Base-by-base conservation (phyloP, 768 basidiomycete species). In the Boletus subparvulus region DNA sequence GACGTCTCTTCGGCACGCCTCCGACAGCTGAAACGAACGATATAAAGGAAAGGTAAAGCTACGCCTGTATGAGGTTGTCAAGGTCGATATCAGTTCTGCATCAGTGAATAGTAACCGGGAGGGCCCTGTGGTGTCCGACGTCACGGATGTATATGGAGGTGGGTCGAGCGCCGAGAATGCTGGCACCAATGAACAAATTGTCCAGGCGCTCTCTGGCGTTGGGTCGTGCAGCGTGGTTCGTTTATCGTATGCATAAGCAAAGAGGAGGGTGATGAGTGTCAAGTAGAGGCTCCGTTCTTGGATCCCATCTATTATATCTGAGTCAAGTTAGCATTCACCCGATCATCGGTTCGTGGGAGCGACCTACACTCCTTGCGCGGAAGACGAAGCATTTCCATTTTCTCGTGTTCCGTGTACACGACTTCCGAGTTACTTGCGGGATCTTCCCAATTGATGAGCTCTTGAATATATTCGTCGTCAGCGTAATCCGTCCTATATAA, bases 201-300 rank as follows among this genome's bases (percentile, higher is more conserved):
- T 94, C 92, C 92, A 94, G 14, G 89, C 87, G 68, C 92, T 93
- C 71, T 94, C 92, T 8, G 90, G 80, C 3, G 88, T 92, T n/a
- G 90, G 83, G 58, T 94, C 92, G 47, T 79, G 77, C 58, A 87
- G 84, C 0, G 85, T 90, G 6, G 87, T 90, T 40, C 91, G 85
- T 48, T 81, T 78, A 59, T 94, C 92, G 68, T 94, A 94, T 6
- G 84, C 81, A 65, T 87, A 86, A n/a, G 90, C 79, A 72, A 92
- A 92, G 19, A 94, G 79, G 10, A 94, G 65, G 7, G 85, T 83
- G 54, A 87, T 67, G 35, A 93, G 78, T 0, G 85, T 85, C 51
- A 90, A 75, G 69, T 92, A 88, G 30, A 92, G 77, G 35, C 76
- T 70, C 56, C 81, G 83, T 24, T 79, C 83, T 69, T 92, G 84